Base-by-base conservation (phyloP, 306 rosid species). In the Oxytropis ochrocephala region DNA sequence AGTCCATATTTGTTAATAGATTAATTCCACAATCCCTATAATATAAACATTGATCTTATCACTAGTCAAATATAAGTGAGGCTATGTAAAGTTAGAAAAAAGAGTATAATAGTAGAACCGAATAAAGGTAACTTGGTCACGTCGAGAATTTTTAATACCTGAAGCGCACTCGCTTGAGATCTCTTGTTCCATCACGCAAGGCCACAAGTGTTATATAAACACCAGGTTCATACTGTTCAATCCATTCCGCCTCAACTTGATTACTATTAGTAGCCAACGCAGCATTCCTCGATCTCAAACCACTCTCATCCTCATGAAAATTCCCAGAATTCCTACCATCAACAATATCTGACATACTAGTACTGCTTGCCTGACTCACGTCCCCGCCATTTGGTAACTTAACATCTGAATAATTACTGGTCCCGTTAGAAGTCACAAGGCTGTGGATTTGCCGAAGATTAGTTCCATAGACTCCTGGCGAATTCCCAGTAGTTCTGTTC, bases 161-260 rank as follows among this genome's bases (percentile, higher is more conserved):
- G 84, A 95, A 95, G 62, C 99, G 96, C 72, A 91, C 99, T 74
- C 99, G 96, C 83, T 91, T 91, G 58, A 95, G 88, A 80, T 89
- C 96, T 81, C 96, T 80, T 3, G 97, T 88, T 73, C 96, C 92
- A 78, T 95, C 96, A 6, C 76, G 81, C 51, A 95, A 74, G 69
- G 97, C 92, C 83, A 85, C 89, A 4, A 95, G 99, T 51, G 99
- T 95, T 81, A 91, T 95, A 82, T 95, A 95, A 59, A 95, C 99
- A 75, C 99, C 99, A 6, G 89, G 87, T 83, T 95, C 99, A 68
- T 91, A 95, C 72, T 95, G 99, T 73, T 95, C 99, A 70, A 85
- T 89, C 96, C 99, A 85, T 79, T 95, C 99, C 24, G 97, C 97
- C 63, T 95, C 97, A 58, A 89, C 80, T 79, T 86, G 87, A 78